Evolutionary conservation across 2,329 filamentous ascomycete genomes (phyloP).

Genomic region (Colletotrichum lupini): DNA sequence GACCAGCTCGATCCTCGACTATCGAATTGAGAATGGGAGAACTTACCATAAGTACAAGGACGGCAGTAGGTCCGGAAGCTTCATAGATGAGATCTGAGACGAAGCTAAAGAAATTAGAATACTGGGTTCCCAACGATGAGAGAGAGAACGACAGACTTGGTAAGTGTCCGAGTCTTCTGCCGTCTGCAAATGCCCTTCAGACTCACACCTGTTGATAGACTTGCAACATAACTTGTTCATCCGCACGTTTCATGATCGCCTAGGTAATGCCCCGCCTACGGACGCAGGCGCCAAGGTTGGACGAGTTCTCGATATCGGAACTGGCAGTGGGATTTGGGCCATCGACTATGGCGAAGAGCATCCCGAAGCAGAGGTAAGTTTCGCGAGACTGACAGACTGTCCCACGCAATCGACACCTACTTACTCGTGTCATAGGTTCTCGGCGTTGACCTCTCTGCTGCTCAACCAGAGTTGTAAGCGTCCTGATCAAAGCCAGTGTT

Average conservation of each 20-base stretch:
- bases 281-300: too few species aligned
- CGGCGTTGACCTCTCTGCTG: too few species aligned
- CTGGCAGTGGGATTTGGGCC: too few species aligned
- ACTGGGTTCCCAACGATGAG: slow-evolving; percentile 40
- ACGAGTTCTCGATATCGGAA: too few species aligned
- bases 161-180: not conserved
- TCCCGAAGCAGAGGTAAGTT: too few species aligned
- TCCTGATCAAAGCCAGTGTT: too few species aligned
- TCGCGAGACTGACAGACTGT: too few species aligned
- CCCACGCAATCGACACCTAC: too few species aligned
- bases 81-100: not conserved
- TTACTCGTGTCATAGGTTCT: too few species aligned
- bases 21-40: not conserved
- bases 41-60: not conserved
- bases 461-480: too few species aligned
- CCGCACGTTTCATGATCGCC: slow-evolving; percentile 37
- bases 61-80: not conserved
- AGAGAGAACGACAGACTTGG: slow-evolving; percentile 14
- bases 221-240: slow-evolving; percentile 41
- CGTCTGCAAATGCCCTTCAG: not conserved
- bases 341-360: too few species aligned
- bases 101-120: slow-evolving; percentile 20
- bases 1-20: not conserved
- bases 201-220: slow-evolving; percentile 10
- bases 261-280: not conserved